phyloP scores from a whole-genome alignment of 192 early-diverging fungal genomes.

The Coemansia sp. region DNA sequence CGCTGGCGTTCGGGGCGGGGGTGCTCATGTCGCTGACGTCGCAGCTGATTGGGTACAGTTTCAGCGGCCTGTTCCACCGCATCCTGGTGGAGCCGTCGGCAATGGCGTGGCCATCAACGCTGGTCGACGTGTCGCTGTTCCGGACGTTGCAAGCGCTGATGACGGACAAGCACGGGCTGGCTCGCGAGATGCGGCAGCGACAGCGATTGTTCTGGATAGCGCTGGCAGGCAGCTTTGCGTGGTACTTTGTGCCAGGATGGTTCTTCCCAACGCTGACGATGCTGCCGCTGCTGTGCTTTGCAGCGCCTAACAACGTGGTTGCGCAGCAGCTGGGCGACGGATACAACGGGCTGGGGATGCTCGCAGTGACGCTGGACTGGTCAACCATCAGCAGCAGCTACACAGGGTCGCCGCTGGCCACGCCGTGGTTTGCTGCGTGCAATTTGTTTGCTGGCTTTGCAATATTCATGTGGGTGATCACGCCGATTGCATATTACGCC shows the following conservation, averaged over 20 bases:
- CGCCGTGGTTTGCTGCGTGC: slow-evolving; percentile 69
- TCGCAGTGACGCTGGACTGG: slow-evolving; percentile 75
- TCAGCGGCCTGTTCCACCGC: slow-evolving; percentile 68
- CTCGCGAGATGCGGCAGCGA: not conserved
- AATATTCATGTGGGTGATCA: slow-evolving; percentile 67
- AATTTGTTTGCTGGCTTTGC: slow-evolving; percentile 67
- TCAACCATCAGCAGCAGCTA: slow-evolving; percentile 56
- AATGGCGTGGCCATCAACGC: slow-evolving; percentile 84
- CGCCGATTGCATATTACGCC: slow-evolving; percentile 66
- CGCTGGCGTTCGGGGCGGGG: slow-evolving; percentile 61
- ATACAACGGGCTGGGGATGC: slow-evolving; percentile 62
- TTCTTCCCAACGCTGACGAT: slow-evolving; percentile 64
- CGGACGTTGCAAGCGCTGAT: slow-evolving; percentile 65
- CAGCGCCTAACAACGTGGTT: slow-evolving; percentile 28
- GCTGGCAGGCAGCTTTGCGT: slow-evolving; percentile 46
- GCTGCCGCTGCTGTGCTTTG: slow-evolving; percentile 60
- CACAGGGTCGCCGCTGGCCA: slow-evolving; percentile 61
- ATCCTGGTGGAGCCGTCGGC: slow-evolving; percentile 76
- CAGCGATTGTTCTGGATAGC: slow-evolving; percentile 40
- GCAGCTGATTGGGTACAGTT: slow-evolving; percentile 60
- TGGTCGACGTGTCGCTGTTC: slow-evolving; percentile 72
- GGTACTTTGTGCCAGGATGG: slow-evolving; percentile 62
- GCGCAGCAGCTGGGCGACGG: slow-evolving; percentile 48
- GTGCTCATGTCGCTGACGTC: slow-evolving; percentile 68
- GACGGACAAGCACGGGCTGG: slow-evolving; percentile 11